Conservation (phyloP, 345 rosid species). For the Eucalyptus grandis region DNA sequence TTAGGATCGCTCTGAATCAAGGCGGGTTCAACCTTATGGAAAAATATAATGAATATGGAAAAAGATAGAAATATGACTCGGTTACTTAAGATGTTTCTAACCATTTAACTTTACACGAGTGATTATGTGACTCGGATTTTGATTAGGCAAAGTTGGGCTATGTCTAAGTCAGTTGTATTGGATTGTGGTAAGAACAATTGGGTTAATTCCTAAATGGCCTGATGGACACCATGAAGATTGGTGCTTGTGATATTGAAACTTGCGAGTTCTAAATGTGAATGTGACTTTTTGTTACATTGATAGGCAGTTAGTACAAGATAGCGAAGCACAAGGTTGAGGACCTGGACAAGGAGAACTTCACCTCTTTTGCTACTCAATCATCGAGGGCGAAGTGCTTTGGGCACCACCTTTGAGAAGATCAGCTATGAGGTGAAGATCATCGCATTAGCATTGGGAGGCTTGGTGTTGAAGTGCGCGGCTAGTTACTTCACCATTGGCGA, state of each 20-base stretch:
- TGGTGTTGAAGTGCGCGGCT: background rate
- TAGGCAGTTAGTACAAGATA: conserved; percentile 3
- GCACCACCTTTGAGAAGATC: conserved; percentile 2
- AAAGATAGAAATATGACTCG: background rate
- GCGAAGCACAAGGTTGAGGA: conserved; percentile 22
- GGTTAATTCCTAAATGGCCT: background rate
- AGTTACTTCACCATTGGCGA: background rate
- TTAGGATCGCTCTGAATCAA: background rate
- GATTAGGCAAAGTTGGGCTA: background rate
- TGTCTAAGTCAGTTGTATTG: background rate
- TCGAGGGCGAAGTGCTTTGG: conserved; percentile 8
- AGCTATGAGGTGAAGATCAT: background rate
- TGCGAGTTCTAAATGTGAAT: background rate
- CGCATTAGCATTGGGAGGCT: background rate
- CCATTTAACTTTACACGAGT: background rate
- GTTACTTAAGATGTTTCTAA: background rate
- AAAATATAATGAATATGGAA: background rate
- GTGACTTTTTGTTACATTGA: background rate
- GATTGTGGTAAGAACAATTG: background rate
- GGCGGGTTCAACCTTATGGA: background rate
- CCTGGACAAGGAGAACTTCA: conserved; percentile 13
- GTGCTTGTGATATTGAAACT: background rate
- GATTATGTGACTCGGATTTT: background rate
- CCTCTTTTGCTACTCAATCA: background rate
- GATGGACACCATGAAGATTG: background rate